Evolutionary conservation across 768 basidiomycete genomes (phyloP).

Genomic region (Fomitopsis pulvina): DNA sequence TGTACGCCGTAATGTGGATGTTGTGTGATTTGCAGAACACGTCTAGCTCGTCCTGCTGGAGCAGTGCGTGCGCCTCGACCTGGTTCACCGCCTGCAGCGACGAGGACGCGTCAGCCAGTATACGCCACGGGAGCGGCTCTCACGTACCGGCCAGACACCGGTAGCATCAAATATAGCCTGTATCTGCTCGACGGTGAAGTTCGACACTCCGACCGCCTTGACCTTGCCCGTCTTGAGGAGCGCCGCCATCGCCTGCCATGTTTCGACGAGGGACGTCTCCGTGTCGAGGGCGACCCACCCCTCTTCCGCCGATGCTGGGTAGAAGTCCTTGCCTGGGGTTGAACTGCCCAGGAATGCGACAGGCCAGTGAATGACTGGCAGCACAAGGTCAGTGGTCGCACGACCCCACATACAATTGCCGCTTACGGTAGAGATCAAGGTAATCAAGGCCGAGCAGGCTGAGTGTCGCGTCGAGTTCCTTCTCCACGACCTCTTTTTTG

Average conservation of each 20-base stretch:
- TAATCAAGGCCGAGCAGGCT: slow-evolving; percentile 73
- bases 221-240: slow-evolving; percentile 68
- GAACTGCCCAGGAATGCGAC: slow-evolving; percentile 41
- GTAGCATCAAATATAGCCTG: slow-evolving; percentile 64
- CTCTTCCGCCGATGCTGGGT: slow-evolving; percentile 42
- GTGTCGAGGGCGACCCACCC: slow-evolving; percentile 48
- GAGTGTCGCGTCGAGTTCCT: slow-evolving; percentile 70
- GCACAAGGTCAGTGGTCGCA: too few species aligned
- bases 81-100: slow-evolving; percentile 59
- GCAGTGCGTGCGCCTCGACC: slow-evolving; percentile 76
- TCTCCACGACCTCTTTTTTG: slow-evolving; percentile 57
- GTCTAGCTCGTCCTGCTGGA: slow-evolving; percentile 69
- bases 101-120: background rate
- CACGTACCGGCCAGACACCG: slow-evolving; percentile 61
- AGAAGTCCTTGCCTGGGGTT: slow-evolving; percentile 43
- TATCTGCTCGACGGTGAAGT: slow-evolving; percentile 65
- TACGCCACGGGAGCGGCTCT: background rate
- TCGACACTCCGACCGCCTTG: slow-evolving; percentile 72
- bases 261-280: slow-evolving; percentile 58
- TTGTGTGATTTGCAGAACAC: slow-evolving; percentile 61
- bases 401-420: too few species aligned
- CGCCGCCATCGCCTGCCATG: slow-evolving; percentile 75
- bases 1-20: slow-evolving; percentile 67
- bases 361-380: slow-evolving; percentile 82
- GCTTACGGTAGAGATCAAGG: slow-evolving; percentile 73